phyloP scores from a whole-genome alignment of 345 rosid species.

The Citrus cavaleriei region DNA sequence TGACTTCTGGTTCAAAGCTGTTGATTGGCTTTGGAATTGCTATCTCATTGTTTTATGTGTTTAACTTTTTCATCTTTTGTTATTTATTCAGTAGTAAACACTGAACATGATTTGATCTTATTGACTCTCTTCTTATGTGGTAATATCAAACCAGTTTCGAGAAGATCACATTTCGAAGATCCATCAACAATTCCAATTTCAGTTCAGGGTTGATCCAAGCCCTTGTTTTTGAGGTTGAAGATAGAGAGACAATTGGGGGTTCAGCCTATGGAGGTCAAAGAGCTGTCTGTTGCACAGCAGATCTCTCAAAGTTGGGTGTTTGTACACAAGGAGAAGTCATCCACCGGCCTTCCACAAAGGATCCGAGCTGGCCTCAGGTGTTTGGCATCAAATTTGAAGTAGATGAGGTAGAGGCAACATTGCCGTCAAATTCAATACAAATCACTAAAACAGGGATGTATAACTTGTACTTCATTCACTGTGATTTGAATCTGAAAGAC shows the following conservation, averaged over 20 bases:
- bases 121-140: slow-evolving; percentile 15
- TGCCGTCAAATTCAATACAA: slow-evolving; percentile 54
- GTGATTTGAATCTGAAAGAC: slow-evolving; percentile 65
- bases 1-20: not conserved
- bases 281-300: slow-evolving; percentile 89
- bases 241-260: slow-evolving; percentile 83
- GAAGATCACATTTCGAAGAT: slow-evolving; percentile 65
- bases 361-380: slow-evolving; percentile 75
- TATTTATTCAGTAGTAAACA: not conserved
- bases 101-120: not conserved
- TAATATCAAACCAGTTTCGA: slow-evolving; percentile 57
- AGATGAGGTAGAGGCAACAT: slow-evolving; percentile 42
- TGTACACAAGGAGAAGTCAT: slow-evolving; percentile 77
- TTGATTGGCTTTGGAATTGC: not conserved
- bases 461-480: slow-evolving; percentile 84
- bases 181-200: slow-evolving; percentile 41
- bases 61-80: not conserved
- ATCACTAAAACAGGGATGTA: slow-evolving; percentile 90
- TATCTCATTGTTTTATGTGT: not conserved
- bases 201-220: slow-evolving; percentile 64
- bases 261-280: slow-evolving; percentile 98
- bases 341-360: slow-evolving; percentile 61
- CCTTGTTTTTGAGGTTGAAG: slow-evolving; percentile 77
- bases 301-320: slow-evolving; percentile 83
- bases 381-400: slow-evolving; percentile 52